These are phyloP conservation scores for Fistulinella cinereoalba DNA, from an alignment of 1,284 basidiomycete genomes.

Conservation along the genomic window DNA sequence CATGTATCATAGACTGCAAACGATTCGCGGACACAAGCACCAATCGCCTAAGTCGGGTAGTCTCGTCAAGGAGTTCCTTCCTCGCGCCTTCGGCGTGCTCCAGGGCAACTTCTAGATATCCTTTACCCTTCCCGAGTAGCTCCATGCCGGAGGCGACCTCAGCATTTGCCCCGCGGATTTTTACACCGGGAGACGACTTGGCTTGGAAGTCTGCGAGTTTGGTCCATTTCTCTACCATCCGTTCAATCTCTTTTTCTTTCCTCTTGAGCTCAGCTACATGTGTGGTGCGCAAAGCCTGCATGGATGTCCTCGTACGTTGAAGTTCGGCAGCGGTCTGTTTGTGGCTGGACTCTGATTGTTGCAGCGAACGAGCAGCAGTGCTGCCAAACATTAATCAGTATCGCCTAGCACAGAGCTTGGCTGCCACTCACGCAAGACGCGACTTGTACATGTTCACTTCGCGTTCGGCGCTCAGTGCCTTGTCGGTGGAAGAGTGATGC, in stretches of 20 bases:
- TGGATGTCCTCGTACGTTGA: conserved; percentile 58
- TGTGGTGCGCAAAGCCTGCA: conserved; percentile 64
- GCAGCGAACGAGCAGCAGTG: conserved; percentile 50
- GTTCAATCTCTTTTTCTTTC: conserved; percentile 78
- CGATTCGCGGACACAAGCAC: conserved; percentile 70
- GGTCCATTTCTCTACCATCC: conserved; percentile 72
- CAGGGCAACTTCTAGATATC: conserved; percentile 67
- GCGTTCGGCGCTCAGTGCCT: conserved; percentile 65
- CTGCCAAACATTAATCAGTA: conserved; percentile 37
- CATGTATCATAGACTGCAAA: conserved; percentile 54
- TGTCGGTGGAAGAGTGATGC: conserved; percentile 54
- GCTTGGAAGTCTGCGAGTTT: conserved; percentile 68
- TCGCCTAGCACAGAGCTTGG: not conserved
- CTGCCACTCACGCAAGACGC: conserved; percentile 56
- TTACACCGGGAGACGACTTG: conserved; percentile 53
- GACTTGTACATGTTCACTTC: conserved; percentile 74
- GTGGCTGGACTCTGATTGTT: conserved; percentile 59
- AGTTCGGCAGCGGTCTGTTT: conserved; percentile 67
- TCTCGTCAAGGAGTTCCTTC: conserved; percentile 67
- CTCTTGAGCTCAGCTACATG: conserved; percentile 77
- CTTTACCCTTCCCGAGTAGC: conserved; percentile 48
- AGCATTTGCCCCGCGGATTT: conserved; percentile 51
- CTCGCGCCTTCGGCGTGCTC: conserved; percentile 73
- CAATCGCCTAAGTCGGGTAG: conserved; percentile 64
- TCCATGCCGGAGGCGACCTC: conserved; percentile 48